phyloP scores from a whole-genome alignment of 331 rosid species.

The Spiraea crenata region DNA sequence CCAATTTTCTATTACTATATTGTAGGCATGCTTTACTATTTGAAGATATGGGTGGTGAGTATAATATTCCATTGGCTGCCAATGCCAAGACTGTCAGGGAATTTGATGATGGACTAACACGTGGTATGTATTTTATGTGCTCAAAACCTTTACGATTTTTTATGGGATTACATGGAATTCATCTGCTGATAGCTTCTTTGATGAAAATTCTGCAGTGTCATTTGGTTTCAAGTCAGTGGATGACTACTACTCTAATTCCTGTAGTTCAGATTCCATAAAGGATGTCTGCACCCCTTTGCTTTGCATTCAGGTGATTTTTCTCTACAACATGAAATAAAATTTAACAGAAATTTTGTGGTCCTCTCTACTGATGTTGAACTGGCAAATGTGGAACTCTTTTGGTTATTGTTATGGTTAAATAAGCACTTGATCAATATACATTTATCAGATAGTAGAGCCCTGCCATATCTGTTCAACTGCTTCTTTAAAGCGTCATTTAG shows the following conservation, averaged over 20 bases:
- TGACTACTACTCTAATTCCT: slow-evolving; percentile 74
- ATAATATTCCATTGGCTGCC: slow-evolving; percentile 61
- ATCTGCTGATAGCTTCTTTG: slow-evolving; percentile 15
- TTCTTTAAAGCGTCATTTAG: not conserved
- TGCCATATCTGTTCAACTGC: not conserved
- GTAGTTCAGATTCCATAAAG: slow-evolving; percentile 83
- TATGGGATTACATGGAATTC: slow-evolving; percentile 16
- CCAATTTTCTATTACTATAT: slow-evolving; percentile 8
- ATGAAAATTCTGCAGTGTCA: slow-evolving; percentile 61
- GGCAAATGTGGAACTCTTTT: not conserved
- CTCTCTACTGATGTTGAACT: not conserved
- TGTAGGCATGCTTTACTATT: slow-evolving; percentile 79
- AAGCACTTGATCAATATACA: not conserved
- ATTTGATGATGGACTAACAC: slow-evolving; percentile 86
- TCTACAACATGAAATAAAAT: not conserved
- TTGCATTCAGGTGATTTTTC: slow-evolving; percentile 77
- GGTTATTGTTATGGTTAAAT: not conserved
- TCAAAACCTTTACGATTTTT: not conserved
- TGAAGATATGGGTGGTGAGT: slow-evolving; percentile 72
- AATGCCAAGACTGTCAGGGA: slow-evolving; percentile 76
- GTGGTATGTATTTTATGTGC: slow-evolving; percentile 49
- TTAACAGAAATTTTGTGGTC: not conserved
- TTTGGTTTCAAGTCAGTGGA: slow-evolving; percentile 95
- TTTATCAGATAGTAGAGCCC: not conserved
- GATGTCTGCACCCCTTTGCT: slow-evolving; percentile 77